Evolutionary conservation across 1,139 yeast genomes (phyloP).

Genomic region (Kurtzmaniella quercitrusa): DNA sequence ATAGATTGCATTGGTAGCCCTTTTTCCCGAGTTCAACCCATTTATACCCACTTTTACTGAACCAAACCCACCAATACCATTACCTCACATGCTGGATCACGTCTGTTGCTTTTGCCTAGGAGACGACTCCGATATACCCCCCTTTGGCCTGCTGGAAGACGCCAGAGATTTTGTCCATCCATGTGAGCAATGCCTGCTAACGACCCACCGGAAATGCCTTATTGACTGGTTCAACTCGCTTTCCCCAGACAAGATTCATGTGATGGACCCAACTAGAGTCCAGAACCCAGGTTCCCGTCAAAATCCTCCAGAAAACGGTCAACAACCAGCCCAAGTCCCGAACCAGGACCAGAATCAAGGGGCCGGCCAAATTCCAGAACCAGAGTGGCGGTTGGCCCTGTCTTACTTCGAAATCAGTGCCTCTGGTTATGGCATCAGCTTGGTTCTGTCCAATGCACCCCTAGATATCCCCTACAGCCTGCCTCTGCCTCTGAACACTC

Average conservation of each 20-base stretch:
- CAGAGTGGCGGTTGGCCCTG: neutral
- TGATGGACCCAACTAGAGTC: constrained; percentile 16
- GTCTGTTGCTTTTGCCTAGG: constrained; percentile 42
- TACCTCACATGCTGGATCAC: constrained; percentile 6
- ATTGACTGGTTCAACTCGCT: constrained; percentile 42
- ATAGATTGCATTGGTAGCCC: neutral
- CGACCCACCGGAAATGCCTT: constrained; percentile 38
- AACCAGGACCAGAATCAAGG: no score
- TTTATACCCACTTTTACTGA: no score
- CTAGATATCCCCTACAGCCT: neutral
- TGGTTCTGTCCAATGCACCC: neutral
- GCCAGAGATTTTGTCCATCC: constrained; percentile 39
- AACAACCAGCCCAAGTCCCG: neutral
- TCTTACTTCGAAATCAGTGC: neutral
- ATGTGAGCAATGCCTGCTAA: constrained; percentile 36
- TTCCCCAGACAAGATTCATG: constrained; percentile 25
- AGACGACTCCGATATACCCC: constrained; percentile 36
- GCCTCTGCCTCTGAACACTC: neutral
- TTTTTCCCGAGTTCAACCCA: neutral
- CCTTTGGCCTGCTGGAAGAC: constrained; percentile 36
- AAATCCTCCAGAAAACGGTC: neutral
- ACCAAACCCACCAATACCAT: no score
- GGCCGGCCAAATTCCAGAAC: neutral
- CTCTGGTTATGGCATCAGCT: neutral
- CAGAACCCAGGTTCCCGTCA: neutral